phyloP scores from a whole-genome alignment of 108 stramenopile species.

The Fistulifera pelliculosa region DNA sequence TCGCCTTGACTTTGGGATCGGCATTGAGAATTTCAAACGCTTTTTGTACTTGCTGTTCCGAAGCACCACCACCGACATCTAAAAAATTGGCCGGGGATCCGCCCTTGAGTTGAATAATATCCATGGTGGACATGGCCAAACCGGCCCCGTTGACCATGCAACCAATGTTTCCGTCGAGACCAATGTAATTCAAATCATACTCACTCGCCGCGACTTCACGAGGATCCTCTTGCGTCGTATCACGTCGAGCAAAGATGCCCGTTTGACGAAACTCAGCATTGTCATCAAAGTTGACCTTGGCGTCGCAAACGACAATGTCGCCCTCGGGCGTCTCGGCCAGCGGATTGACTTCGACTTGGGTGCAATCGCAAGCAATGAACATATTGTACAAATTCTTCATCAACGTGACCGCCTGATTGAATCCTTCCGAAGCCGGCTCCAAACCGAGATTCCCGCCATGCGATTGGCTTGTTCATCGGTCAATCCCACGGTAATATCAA shows the following conservation, averaged over 20 bases:
- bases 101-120: constrained; percentile 90
- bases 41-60: constrained; percentile 55
- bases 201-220: constrained; percentile 77
- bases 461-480: constrained; percentile 43
- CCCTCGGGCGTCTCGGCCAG: constrained; percentile 70
- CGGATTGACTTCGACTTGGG: constrained; percentile 90
- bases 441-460: constrained; percentile 45
- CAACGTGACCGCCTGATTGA: constrained; percentile 40
- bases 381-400: constrained; percentile 76
- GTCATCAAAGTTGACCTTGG: constrained; percentile 91
- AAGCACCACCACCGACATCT: constrained; percentile 89
- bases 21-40: constrained; percentile 74
- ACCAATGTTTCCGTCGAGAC: constrained; percentile 93
- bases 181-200: constrained; percentile 93
- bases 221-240: constrained; percentile 79
- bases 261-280: constrained; percentile 81
- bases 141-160: constrained; percentile 99
- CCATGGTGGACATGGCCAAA: constrained; percentile 95
- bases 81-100: constrained; percentile 95
- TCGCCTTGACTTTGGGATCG: constrained; percentile 69
- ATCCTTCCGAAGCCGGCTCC: constrained; percentile 16
- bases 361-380: constrained; percentile 74
- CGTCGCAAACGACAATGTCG: constrained; percentile 72
- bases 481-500: constrained; percentile 75
- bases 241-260: constrained; percentile 62